A percentile compares a stretch with the other conserved stretches of the same genome.
phyloP scores from a whole-genome alignment of 163 green algal species.

The Chloromonas sp. region DNA sequence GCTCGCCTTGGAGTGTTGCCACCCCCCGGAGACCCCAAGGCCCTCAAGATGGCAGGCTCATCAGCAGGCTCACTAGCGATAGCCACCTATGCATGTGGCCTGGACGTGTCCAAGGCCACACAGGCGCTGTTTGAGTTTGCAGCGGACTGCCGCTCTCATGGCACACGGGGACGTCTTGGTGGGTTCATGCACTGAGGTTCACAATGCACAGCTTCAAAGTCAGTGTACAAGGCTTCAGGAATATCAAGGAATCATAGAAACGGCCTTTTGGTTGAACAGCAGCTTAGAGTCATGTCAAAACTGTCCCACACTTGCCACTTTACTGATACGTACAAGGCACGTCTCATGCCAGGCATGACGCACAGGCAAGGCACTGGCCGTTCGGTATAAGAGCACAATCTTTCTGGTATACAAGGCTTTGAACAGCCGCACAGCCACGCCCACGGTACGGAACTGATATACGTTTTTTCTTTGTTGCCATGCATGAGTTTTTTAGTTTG shows the following conservation, averaged over 20 bases:
- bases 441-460: no score
- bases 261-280: no score
- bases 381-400: no score
- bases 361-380: no score
- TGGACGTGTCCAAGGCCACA: conserved; percentile 21
- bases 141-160: conserved; percentile 15
- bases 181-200: not conserved
- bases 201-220: no score
- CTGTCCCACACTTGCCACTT: no score
- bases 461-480: not conserved
- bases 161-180: conserved; percentile 22
- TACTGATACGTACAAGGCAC: no score
- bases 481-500: not conserved
- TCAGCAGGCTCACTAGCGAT: conserved; percentile 24
- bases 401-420: no score
- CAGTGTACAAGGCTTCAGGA: no score
- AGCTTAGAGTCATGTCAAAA: not conserved
- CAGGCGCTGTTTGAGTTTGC: conserved; percentile 23
- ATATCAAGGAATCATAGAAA: no score
- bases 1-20: not conserved
- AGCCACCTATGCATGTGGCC: conserved; percentile 25
- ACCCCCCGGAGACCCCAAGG: not conserved
- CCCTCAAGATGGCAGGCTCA: conserved; percentile 23
- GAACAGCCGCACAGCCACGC: no score
- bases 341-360: no score